Base-by-base conservation (phyloP, 139 green algal genomes). In the Pseudopediastrum boryanum region DNA sequence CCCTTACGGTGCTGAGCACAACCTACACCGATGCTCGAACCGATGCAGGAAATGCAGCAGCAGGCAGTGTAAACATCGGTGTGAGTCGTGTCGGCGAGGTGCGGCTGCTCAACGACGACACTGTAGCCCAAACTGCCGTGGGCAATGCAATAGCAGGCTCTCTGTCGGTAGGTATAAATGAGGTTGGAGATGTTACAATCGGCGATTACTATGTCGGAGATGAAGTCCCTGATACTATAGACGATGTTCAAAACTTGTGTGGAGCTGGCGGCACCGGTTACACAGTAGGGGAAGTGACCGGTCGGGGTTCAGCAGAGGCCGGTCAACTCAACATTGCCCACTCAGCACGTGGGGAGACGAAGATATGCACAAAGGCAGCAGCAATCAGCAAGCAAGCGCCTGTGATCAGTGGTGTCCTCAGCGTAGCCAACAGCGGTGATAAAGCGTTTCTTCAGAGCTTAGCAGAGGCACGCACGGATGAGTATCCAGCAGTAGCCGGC, bases 201-300 rank as follows among this genome's bases (percentile, higher is more conserved):
- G 56, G 41, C n/a, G 71, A 69, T 48, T 69, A 69, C 39, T 77
- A n/a, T n/a, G n/a, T n/a, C n/a, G n/a, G 46, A 25, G 69, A 77
- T 6, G 71, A 64, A 23, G 4, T 76, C 33, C 35, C 44, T 31
- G 35, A 54, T n/a, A n/a, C n/a, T n/a, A n/a, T n/a, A n/a, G n/a
- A n/a, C n/a, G n/a, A n/a, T n/a, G n/a, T n/a, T n/a, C n/a, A n/a
- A n/a, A n/a, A n/a, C n/a, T n/a, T n/a, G n/a, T n/a, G n/a, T n/a
- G n/a, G n/a, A n/a, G n/a, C n/a, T n/a, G n/a, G n/a, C n/a, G n/a
- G n/a, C 25, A 43, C 71, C 3, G 36, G 51, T 21, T 67, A 77
- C 35, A 51, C 50, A 5, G n/a, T n/a, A n/a, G n/a, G n/a, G n/a
- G n/a, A n/a, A n/a, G n/a, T n/a, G n/a, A n/a, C n/a, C 13, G 69